Conservation (phyloP, 2,329 filamentous ascomycete species). For the Talaromyces sp. region DNA sequence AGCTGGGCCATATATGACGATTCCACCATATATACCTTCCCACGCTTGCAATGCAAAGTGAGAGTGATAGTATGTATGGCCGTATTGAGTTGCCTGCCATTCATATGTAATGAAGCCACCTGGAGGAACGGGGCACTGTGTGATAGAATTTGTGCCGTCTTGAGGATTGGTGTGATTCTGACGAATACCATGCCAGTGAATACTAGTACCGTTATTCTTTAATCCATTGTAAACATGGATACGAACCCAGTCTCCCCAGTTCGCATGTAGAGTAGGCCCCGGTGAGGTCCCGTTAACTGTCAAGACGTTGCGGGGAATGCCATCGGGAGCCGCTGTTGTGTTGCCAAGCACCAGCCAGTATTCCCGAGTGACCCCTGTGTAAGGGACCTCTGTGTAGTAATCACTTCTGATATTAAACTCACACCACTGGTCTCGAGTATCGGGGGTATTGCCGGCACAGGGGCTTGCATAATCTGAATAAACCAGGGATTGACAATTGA, state of each 20-base stretch:
- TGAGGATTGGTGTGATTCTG: slow-evolving; percentile 34
- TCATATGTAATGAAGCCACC: slow-evolving; percentile 39
- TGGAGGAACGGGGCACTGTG: slow-evolving; percentile 45
- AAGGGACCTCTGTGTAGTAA: slow-evolving; percentile 15
- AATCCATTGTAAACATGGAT: slow-evolving; percentile 30
- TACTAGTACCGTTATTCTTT: slow-evolving; percentile 25
- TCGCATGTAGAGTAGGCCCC: slow-evolving; percentile 37
- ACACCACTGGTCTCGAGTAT: slow-evolving; percentile 16
- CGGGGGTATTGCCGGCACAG: slow-evolving; percentile 16
- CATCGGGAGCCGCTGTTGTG: slow-evolving; percentile 32
- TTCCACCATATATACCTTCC: slow-evolving; percentile 62
- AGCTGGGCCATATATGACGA: slow-evolving; percentile 52
- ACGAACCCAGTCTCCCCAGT: slow-evolving; percentile 38
- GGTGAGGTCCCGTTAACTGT: slow-evolving; percentile 37
- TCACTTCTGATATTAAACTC: slow-evolving; percentile 16
- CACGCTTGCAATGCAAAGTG: slow-evolving; percentile 42
- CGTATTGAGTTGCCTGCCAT: slow-evolving; percentile 42
- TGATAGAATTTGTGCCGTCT: slow-evolving; percentile 38
- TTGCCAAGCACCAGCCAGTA: slow-evolving; percentile 31
- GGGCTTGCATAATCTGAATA: no score
- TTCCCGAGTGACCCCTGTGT: slow-evolving; percentile 29
- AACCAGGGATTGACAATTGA: no score
- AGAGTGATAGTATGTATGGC: slow-evolving; percentile 37
- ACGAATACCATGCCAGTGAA: slow-evolving; percentile 41
- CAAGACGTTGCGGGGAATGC: slow-evolving; percentile 27